phyloP scores from a whole-genome alignment of 306 rosid species.

The Glycine latifolia region DNA sequence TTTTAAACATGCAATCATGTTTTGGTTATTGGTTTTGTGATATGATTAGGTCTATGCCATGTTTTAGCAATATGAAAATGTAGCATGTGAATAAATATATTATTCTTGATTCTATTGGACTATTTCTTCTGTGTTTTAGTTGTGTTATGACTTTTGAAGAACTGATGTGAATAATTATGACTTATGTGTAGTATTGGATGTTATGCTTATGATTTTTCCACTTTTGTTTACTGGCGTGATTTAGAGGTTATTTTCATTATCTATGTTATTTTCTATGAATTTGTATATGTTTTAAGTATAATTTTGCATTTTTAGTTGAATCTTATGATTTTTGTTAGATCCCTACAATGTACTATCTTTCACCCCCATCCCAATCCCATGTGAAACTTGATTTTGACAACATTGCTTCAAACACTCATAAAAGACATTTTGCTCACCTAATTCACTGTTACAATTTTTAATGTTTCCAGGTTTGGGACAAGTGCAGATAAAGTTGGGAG shows the following conservation, averaged over 20 bases:
- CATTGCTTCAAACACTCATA: not conserved
- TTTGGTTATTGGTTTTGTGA: conserved; percentile 31
- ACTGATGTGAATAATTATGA: not conserved
- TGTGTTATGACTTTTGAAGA: not conserved
- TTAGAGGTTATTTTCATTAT: not conserved
- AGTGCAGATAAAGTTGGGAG: conserved; percentile 96
- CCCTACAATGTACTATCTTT: not conserved
- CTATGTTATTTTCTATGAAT: not conserved
- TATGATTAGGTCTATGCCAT: conserved; percentile 31
- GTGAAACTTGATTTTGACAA: not conserved
- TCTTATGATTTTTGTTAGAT: not conserved
- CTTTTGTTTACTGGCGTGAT: not conserved
- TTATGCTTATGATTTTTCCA: not conserved
- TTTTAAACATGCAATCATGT: conserved; percentile 30
- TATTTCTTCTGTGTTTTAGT: conserved; percentile 7
- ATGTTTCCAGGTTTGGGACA: conserved; percentile 86
- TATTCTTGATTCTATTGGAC: not conserved
- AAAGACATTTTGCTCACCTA: not conserved
- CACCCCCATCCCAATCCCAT: not conserved
- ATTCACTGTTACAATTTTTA: conserved; percentile 43
- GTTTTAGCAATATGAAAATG: conserved; percentile 38
- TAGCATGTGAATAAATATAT: conserved; percentile 23
- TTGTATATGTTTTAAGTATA: not conserved
- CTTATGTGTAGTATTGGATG: not conserved
- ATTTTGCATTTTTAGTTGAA: not conserved